Evolutionary conservation across 2,329 filamentous ascomycete species (phyloP), one percentile per base, ranked within the genome.

Genomic region (Fusarium circinatum): DNA sequence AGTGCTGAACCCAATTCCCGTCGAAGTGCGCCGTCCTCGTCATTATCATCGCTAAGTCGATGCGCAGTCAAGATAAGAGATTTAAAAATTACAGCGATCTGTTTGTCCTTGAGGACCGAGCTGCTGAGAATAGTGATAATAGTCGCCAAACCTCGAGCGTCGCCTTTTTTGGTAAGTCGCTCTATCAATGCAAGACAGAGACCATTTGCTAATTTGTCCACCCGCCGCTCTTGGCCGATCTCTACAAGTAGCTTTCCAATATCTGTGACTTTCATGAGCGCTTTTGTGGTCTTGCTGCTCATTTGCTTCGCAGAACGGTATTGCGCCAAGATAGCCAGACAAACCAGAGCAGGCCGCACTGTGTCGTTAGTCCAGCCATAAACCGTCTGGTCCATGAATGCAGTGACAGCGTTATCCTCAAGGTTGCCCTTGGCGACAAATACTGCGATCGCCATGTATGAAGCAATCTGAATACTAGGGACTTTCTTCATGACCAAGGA

Each of bases 391-490:
- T 97, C 94, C 94, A 98, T 97, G 78, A 99, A 88, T 3, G 92
- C 91, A 61, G 93, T 91, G n/a, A 98, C 86, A 5, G 95, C 89
- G 64, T 89, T 89, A 77, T 98, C 95, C 52, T 93, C 90, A 20
- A 98, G 87, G 54, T 89, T 88, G 2, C 93, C 91, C 82, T 98
- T 98, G 55, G 94, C 91, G 12, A 94, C 95, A 70, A 98, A 88
- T 55, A 98, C 91, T 12, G 94, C 90, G 63, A 95, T 89, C 26
- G 98, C 91, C 93, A 98, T 98, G 81, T 98, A 98, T 65, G 93
- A 95, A 22, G 93, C 95, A 68, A 97, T 89, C 74, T 95, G 93
- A 47, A 98, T 85, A 70, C 96, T 94, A 2, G 94, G 89, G 0
- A 92, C 91, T 69, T 92, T 91, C 77, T 91, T 91, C 85, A 96